phyloP scores from a whole-genome alignment of 768 basidiomycete genomes.

The Rhodotorula sphaerocarpa region DNA sequence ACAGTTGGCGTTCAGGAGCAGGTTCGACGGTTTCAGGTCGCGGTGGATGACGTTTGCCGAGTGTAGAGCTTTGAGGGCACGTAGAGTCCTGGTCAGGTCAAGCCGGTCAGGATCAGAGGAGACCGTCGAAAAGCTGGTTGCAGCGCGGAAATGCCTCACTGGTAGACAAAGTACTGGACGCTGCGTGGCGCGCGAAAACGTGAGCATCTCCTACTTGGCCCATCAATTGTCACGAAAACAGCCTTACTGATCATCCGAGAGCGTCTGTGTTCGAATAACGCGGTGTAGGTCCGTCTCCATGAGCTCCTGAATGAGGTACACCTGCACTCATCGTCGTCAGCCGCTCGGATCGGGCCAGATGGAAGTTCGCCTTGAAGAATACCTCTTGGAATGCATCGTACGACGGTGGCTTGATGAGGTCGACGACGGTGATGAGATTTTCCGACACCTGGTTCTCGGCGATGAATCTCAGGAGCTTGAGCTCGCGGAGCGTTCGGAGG shows the following conservation, averaged over 20 bases:
- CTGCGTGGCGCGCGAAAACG: conserved; percentile 44
- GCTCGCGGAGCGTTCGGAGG: conserved; percentile 70
- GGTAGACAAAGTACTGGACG: conserved; percentile 89
- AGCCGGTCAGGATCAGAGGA: not conserved
- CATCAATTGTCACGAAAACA: too few species aligned
- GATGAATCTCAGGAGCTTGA: conserved; percentile 78
- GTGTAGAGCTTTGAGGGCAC: conserved; percentile 89
- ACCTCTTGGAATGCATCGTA: conserved; percentile 80
- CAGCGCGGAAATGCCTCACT: conserved; percentile 44
- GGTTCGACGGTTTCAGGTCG: conserved; percentile 91
- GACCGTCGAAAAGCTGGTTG: not conserved
- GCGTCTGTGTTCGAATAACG: conserved; percentile 86
- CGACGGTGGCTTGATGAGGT: conserved; percentile 73
- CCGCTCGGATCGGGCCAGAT: conserved; percentile 13
- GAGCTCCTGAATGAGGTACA: conserved; percentile 45
- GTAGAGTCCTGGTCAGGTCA: conserved; percentile 56
- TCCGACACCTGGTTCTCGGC: conserved; percentile 41
- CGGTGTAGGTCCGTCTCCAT: conserved; percentile 93
- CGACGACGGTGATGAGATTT: conserved; percentile 82
- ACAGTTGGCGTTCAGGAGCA: conserved; percentile 69
- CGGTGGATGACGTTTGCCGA: conserved; percentile 69
- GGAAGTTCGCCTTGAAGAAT: conserved; percentile 44
- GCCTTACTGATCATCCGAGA: conserved; percentile 81
- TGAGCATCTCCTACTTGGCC: not conserved
- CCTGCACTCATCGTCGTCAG: conserved; percentile 43